Conservation (phyloP, 306 rosid species). For the Corylus americana region DNA sequence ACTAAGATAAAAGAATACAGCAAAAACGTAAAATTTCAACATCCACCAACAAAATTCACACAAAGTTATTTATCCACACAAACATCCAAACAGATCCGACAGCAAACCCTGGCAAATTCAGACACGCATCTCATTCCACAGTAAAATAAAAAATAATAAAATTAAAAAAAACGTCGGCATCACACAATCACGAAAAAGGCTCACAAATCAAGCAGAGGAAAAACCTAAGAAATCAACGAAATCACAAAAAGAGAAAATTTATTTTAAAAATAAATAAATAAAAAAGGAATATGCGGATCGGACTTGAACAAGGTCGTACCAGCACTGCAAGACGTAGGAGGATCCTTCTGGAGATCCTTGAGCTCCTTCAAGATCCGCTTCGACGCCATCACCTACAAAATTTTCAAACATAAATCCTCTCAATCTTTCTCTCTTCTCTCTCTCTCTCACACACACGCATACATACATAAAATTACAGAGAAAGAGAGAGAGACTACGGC, state of each 20-base stretch:
- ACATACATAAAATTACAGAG: neutral
- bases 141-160: neutral
- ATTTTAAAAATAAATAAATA: neutral
- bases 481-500: neutral
- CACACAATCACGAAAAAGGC: neutral
- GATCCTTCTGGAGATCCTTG: conserved; percentile 72
- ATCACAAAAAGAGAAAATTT: too few species aligned
- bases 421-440: neutral
- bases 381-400: conserved; percentile 56
- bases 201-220: conserved; percentile 1
- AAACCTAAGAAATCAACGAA: neutral
- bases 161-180: neutral
- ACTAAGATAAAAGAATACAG: neutral
- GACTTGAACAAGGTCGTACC: conserved; percentile 31
- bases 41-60: neutral
- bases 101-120: neutral
- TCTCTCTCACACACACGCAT: neutral
- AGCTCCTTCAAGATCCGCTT: conserved; percentile 72
- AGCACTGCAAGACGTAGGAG: conserved; percentile 84
- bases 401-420: conserved; percentile 7
- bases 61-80: neutral
- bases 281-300: neutral
- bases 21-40: neutral
- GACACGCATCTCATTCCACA: neutral
- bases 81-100: neutral